Base-by-base conservation (phyloP, 495 filamentous ascomycete species). In the Penicillium canescens region DNA sequence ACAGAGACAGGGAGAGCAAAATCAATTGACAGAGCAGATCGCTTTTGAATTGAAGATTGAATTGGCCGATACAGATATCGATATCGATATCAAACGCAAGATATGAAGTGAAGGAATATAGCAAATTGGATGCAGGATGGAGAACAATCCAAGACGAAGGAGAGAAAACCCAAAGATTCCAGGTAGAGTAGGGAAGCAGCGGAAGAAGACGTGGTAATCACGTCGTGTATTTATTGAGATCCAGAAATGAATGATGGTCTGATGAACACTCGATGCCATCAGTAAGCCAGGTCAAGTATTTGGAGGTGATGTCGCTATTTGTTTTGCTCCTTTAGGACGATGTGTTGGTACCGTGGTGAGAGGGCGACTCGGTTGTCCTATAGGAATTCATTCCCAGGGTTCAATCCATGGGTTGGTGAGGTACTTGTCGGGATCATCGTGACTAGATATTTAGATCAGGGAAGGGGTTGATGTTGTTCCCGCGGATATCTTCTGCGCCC, bases 241-340 rank as follows among this genome's bases (percentile, higher is more conserved):
- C n/a, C 33, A 14, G 24, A 12, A 28, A 31, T 20, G 35, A 34
- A 37, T 54, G 46, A 57, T 51, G 49, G 23, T 35, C 35, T 61
- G 54, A 68, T 65, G 56, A 50, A 42, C 36, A 26, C 39, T 60
- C 54, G 52, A 68, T 68, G 62, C 61, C 62, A 65, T 68, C 46
- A 42, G 46, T 50, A 20, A n/a, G 23, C 9, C 26, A 38, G n/a
- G 20, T 46, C 54, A 49, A 36, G 55, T 42, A 48, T 2, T 52
- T 28, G 43, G 40, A 38, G 26, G 26, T 13, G 45, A 47, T 48
- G 34, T 43, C 45, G 46, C 33, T 49, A 28, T 24, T 38, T 41
- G 6, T 41, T 51, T 45, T 41, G 43, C 46, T 20, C 13, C 45
- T 48, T 14, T n/a, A 16, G 41, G 38, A 21, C 12, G 26, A 31